Percentiles rank a stretch among this genome's conserved stretches.
Evolutionary conservation across 2,329 filamentous ascomycete genomes (phyloP).

Genomic region (Escovopsis sp.): DNA sequence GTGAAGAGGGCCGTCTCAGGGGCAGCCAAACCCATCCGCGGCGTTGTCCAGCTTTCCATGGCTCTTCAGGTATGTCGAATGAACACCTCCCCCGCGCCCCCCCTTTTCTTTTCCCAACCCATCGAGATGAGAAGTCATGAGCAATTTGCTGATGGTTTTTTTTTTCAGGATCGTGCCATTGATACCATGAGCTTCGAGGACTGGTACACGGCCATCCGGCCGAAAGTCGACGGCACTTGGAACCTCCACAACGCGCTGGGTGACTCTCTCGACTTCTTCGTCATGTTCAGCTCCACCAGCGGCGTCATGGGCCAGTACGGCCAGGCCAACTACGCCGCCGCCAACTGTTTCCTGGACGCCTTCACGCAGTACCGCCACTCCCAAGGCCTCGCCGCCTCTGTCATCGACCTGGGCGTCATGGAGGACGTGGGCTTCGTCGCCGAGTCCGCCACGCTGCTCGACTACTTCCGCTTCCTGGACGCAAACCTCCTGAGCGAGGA

Average conservation of each 20-base stretch:
- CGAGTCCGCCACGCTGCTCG: neutral
- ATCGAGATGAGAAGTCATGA: neutral
- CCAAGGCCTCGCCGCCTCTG: conserved; percentile 7
- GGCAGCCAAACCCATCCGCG: conserved; percentile 15
- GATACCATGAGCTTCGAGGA: conserved; percentile 18
- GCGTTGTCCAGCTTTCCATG: conserved; percentile 25
- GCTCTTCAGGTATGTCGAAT: conserved; percentile 9
- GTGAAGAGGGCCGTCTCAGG: conserved; percentile 1
- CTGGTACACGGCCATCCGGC: conserved; percentile 10
- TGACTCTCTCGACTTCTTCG: conserved; percentile 19
- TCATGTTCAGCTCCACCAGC: conserved; percentile 17
- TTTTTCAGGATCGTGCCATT: conserved; percentile 1
- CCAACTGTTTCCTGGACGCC: conserved; percentile 25
- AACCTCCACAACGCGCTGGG: conserved; percentile 15
- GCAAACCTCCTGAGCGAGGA: conserved; percentile 1
- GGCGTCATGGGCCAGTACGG: conserved; percentile 17
- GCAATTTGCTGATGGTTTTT: too few species aligned
- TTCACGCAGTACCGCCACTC: conserved; percentile 20
- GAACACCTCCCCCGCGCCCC: too few species aligned
- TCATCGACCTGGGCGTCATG: conserved; percentile 22
- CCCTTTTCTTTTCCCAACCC: too few species aligned
- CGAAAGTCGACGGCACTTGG: conserved; percentile 20
- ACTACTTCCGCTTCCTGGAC: conserved; percentile 1
- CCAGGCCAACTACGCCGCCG: conserved; percentile 25
- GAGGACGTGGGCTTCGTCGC: conserved; percentile 22